Conservation (phyloP, 2,329 filamentous ascomycete genomes). For the Conoideocrella luteorostrata region DNA sequence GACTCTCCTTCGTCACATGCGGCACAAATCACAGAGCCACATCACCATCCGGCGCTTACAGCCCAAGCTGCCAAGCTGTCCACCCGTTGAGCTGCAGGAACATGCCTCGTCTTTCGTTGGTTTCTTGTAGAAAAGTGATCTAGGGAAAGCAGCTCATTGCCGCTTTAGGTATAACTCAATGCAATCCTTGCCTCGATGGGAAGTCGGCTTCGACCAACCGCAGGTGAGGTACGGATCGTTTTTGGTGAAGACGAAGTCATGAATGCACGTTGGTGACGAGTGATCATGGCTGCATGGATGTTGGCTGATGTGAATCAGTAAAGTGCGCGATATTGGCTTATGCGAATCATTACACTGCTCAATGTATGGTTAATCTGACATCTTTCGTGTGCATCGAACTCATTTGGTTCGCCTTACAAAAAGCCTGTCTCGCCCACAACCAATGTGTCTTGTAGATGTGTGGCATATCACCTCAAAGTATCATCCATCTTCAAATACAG, state of each 20-base stretch:
- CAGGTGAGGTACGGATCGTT: not conserved
- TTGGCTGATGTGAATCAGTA: not conserved
- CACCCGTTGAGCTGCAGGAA: not conserved
- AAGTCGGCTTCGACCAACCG: constrained; percentile 4
- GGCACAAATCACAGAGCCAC: constrained; percentile 3
- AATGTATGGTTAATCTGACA: not conserved
- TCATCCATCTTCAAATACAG: not conserved
- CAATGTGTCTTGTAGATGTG: not conserved
- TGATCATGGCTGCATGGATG: not conserved
- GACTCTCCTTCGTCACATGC: constrained; percentile 8
- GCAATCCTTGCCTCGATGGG: constrained; percentile 1
- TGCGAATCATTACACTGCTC: not conserved
- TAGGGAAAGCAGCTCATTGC: constrained; percentile 3
- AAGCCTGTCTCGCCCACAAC: not conserved
- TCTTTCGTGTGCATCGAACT: too few relatives aligned
- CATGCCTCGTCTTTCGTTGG: not conserved
- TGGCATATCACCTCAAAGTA: not conserved
- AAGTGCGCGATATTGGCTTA: too few relatives aligned
- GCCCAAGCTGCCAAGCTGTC: too few relatives aligned
- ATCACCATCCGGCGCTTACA: constrained; percentile 7
- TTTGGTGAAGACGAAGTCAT: not conserved
- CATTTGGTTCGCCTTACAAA: constrained; percentile 1
- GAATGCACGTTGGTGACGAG: not conserved
- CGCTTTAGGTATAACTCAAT: constrained; percentile 2
- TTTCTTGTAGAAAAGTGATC: not conserved